Evolutionary conservation across 1,139 yeast genomes (phyloP), one percentile per base, ranked within the genome.

Genomic region (Martiniozyma asiatica): DNA sequence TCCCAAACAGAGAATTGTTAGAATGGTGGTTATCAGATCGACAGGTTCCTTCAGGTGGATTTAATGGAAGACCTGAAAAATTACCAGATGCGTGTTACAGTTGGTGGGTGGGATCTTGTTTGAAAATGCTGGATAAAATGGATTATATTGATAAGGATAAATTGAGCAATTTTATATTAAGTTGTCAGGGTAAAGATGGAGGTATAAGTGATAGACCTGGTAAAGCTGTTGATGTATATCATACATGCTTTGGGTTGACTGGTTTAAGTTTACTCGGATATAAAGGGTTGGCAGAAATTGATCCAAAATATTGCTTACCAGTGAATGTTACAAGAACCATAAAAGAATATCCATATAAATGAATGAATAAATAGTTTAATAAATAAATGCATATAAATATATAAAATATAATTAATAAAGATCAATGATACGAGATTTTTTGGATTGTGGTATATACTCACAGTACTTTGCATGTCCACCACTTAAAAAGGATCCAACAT

Each of bases 31-130:
- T 89, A 14, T 69, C 89, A 44, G 97, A 89, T 50, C 61, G 99
- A 33, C 99, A 89, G 52, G 68, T 82, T n/a, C 74, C 75, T 4
- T 65, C 66, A 16, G 99, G 99, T 5, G 99, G 99, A 1, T 62
- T 89, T 33, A 89, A 89, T 50, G 99, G 99, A 0, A 68, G 99
- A 29, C 98, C 98, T 0, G 95, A 92, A 41, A 89, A 89, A 51
- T 59, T 87, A 16, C 96, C 97, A 0, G 99, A 89, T 53, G 95
- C 82, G 11, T 89, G 99, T 51, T 89, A 89, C 51, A 76, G 92
- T 48, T 92, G 97, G 97, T 89, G 98, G 98, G 95, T 85, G 6
- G 55, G 87, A 25, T 78, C 94, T 1, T 68, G 89, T 2, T 57
- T 89, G 30, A 68, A 81, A 0, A 77, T 87, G 32, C 59, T 89